Percentiles rank a stretch among this genome's conserved stretches.
phyloP scores from a whole-genome alignment of 306 rosid species.

The Lathyrus sativus region DNA sequence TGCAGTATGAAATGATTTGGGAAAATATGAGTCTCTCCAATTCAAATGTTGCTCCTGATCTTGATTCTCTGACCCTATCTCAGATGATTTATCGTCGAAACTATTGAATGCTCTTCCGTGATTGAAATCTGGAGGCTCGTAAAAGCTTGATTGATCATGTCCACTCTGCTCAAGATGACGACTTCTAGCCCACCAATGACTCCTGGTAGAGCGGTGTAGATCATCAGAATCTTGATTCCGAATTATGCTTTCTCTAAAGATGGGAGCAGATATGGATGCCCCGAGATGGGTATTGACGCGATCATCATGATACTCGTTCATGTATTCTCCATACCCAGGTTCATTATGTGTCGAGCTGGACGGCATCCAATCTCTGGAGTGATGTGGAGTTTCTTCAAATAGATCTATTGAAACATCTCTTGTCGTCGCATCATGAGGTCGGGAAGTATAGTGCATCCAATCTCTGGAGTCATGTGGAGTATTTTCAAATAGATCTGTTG shows the following conservation, averaged over 20 bases:
- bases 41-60: conserved; percentile 53
- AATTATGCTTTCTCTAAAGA: conserved; percentile 60
- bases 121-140: conserved; percentile 83
- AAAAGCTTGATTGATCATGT: conserved; percentile 67
- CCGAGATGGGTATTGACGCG: conserved; percentile 52
- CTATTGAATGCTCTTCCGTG: conserved; percentile 35
- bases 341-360: conserved; percentile 43
- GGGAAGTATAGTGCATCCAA: conserved; percentile 46
- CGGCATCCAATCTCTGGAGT: conserved; percentile 55
- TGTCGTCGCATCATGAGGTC: conserved; percentile 31
- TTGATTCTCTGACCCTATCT: conserved; percentile 64
- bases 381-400: conserved; percentile 44
- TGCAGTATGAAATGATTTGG: conserved; percentile 45
- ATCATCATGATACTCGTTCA: conserved; percentile 38
- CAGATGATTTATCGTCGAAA: conserved; percentile 49
- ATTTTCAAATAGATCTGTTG: conserved; percentile 44
- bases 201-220: conserved; percentile 36
- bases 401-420: conserved; percentile 45
- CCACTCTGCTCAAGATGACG: conserved; percentile 14
- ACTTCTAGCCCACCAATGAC: conserved; percentile 89
- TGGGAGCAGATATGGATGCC: conserved; percentile 68
- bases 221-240: conserved; percentile 43
- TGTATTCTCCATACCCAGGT: conserved; percentile 46
- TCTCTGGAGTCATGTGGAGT: conserved; percentile 45
- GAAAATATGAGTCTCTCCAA: conserved; percentile 42